A percentile compares a stretch with the other conserved stretches of the same genome.
Conservation (phyloP, 768 basidiomycete genomes). For the Phylloporus sp. region DNA sequence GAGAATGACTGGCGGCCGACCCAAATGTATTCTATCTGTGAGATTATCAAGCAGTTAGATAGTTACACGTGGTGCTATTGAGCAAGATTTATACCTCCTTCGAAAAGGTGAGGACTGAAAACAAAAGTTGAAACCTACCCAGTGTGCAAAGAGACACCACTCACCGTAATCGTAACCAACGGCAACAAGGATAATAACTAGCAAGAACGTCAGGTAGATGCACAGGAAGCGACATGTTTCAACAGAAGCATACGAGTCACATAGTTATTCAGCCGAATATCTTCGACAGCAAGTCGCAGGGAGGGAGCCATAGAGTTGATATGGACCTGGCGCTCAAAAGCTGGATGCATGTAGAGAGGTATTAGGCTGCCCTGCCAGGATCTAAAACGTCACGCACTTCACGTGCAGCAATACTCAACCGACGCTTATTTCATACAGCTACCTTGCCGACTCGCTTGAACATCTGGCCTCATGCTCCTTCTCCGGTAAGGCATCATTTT, state of each 20-base stretch:
- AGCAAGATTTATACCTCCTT: not conserved
- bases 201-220: not conserved
- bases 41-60: not conserved
- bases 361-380: too few relatives aligned
- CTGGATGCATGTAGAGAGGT: too few relatives aligned
- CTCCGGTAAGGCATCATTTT: too few relatives aligned
- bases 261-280: not conserved
- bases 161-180: not conserved
- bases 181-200: not conserved
- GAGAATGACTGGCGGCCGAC: not conserved
- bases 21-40: not conserved
- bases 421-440: not conserved
- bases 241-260: not conserved
- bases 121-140: not conserved
- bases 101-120: not conserved
- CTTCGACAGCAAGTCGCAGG: not conserved
- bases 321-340: not conserved
- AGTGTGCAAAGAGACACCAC: not conserved
- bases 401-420: not conserved
- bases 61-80: not conserved
- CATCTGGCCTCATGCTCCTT: not conserved
- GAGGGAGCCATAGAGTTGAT: not conserved
- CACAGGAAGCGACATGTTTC: not conserved
- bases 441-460: not conserved
- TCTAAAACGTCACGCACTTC: not conserved